Evolutionary conservation across 805 yeast species (phyloP), one percentile per base, ranked within the genome.

Genomic region (Kodamaea kakaduensis): DNA sequence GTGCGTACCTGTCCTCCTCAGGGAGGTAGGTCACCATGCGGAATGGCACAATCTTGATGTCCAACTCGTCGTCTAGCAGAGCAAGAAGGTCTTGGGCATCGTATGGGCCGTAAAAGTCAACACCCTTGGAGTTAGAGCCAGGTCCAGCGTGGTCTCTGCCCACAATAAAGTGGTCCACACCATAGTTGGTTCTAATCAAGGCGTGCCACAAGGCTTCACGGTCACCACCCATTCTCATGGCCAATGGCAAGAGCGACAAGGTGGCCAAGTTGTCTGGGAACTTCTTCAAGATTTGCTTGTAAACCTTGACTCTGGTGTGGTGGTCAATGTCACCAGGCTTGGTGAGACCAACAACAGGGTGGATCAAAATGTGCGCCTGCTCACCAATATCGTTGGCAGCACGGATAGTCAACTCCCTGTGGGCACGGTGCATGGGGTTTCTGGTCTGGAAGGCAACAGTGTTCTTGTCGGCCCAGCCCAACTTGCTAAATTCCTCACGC

Each of bases 91-190:
- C 88, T 68, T 90, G 97, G 19, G 97, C 97, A 58, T 89, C 97
- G 58, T 89, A 90, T 9, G 97, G 96, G 14, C 97, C 97, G 58
- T 89, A 89, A 69, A 89, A 88, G 45, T 90, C 96, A 35, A 77
- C 88, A 44, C 97, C 97, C 56, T 81, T 71, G 40, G 96, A 86
- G 75, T 73, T 73, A 33, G 70, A 66, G 44, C 97, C 97, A 14
- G 97, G 97, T 42, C 97, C 97, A 35, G 97, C 97, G 56, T 89
- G 97, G 63, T 89, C 97, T 71, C 97, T 83, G 42, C 97, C 97
- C 32, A 89, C 96, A 54, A 89, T 89, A 69, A 90, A 90, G 61
- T 90, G 97, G 35, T 96, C 84, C 37, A 95, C 96, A 56, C 97
- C 97, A 58, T 81, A 88, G 68, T 89, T 89, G 71, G 87, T 86